These are phyloP conservation scores for Cornus controversa DNA, from an alignment of 148 eudicot species.

Conservation along the genomic window DNA sequence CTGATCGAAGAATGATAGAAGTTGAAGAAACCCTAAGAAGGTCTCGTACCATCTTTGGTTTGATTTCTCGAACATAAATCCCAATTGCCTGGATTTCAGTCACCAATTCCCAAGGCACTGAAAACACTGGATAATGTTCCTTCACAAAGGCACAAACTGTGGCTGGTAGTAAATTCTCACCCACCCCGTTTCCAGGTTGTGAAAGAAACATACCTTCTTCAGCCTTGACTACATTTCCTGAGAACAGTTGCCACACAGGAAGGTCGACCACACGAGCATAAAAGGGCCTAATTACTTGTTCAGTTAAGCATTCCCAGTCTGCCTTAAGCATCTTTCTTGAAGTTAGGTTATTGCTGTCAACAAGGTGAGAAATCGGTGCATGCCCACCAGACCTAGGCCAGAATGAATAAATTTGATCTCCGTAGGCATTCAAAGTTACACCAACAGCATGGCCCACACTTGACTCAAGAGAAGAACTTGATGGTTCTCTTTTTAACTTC, in stretches of 20 bases:
- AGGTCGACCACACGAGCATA: constrained; percentile 81
- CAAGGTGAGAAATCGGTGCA: constrained; percentile 27
- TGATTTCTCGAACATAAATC: constrained; percentile 78
- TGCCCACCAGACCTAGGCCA: constrained; percentile 80
- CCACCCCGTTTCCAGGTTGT: constrained; percentile 83
- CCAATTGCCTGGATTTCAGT: constrained; percentile 89
- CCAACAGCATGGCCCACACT: constrained; percentile 41
- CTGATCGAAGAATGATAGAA: constrained; percentile 58
- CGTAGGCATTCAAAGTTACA: constrained; percentile 47
- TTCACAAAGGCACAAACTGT: constrained; percentile 96
- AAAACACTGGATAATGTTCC: constrained; percentile 98
- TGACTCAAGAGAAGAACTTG: constrained; percentile 55
- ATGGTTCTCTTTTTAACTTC: constrained; percentile 62
- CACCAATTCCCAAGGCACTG: constrained; percentile 96
- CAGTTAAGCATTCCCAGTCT: constrained; percentile 81
- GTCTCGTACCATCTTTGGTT: constrained; percentile 96
- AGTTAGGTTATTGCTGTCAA: constrained; percentile 21
- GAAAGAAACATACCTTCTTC: constrained; percentile 98
- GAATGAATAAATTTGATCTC: constrained; percentile 64
- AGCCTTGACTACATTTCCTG: constrained; percentile 85
- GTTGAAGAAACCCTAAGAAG: constrained; percentile 85
- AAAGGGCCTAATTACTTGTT: constrained; percentile 81
- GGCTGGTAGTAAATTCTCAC: constrained; percentile 74
- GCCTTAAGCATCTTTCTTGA: constrained; percentile 43
- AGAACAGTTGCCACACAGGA: constrained; percentile 92